phyloP scores from a whole-genome alignment of 306 rosid species.

The Betula pendula region DNA sequence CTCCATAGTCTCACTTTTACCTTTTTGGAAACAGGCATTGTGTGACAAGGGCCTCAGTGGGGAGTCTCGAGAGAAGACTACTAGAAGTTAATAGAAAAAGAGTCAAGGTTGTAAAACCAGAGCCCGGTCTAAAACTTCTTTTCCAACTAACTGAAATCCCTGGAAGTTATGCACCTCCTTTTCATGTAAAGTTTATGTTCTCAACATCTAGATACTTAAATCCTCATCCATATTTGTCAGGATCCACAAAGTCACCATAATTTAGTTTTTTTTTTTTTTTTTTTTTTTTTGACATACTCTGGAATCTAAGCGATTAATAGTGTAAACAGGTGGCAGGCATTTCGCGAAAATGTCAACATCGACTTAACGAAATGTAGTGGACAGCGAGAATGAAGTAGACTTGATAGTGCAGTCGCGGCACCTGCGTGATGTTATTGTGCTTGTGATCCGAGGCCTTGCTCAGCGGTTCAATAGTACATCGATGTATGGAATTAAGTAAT shows the following conservation, averaged over 20 bases:
- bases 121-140: slow-evolving; percentile 89
- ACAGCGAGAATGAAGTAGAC: slow-evolving; percentile 85
- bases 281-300: neutral
- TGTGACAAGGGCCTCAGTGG: slow-evolving; percentile 83
- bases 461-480: slow-evolving; percentile 96
- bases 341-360: slow-evolving; percentile 87
- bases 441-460: slow-evolving; percentile 93
- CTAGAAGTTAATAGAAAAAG: slow-evolving; percentile 87
- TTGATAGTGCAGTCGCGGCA: slow-evolving; percentile 92
- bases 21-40: slow-evolving; percentile 55
- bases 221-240: neutral
- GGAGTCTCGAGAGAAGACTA: slow-evolving; percentile 73
- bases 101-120: slow-evolving; percentile 90
- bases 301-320: neutral
- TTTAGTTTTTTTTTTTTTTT: too few relatives aligned
- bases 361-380: slow-evolving; percentile 80
- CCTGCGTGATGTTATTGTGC: slow-evolving; percentile 84
- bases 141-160: slow-evolving; percentile 91
- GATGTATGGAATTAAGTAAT: too few relatives aligned
- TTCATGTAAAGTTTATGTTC: slow-evolving; percentile 71
- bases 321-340: slow-evolving; percentile 85
- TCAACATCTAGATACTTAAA: neutral
- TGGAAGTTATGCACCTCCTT: slow-evolving; percentile 91
- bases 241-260: too few relatives aligned
- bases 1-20: slow-evolving; percentile 15